A percentile compares a stretch with the other conserved stretches of the same genome.
Evolutionary conservation across 768 basidiomycete genomes (phyloP).

Genomic region (Tephrocybe sp.): DNA sequence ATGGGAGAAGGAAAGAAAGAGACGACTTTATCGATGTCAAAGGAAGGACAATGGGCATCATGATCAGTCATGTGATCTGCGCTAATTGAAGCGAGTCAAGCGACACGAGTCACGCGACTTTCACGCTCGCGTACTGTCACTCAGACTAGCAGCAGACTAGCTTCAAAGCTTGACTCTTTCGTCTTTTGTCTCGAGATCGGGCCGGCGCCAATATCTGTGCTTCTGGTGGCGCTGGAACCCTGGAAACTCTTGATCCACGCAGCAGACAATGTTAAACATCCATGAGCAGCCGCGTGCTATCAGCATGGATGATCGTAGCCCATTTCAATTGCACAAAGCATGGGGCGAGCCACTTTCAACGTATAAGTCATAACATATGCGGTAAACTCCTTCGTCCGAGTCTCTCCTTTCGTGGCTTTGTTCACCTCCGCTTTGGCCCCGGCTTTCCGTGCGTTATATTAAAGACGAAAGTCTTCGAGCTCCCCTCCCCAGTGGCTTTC

Average conservation of each 20-base stretch:
- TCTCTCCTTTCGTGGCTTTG: constrained; percentile 4
- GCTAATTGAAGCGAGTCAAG: constrained; percentile 12
- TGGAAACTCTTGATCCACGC: not conserved
- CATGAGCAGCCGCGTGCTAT: not conserved
- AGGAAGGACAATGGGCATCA: too few species aligned
- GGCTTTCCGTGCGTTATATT: not conserved
- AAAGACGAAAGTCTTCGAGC: not conserved
- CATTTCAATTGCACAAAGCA: constrained; percentile 3
- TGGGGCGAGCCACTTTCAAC: not conserved
- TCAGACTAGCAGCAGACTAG: too few species aligned
- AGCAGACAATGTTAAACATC: not conserved
- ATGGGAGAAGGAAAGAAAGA: constrained; percentile 14
- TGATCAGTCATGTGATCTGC: constrained; percentile 13
- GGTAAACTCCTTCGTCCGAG: not conserved
- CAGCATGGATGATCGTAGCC: constrained; percentile 3
- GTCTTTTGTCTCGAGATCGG: not conserved
- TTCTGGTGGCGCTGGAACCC: constrained; percentile 1
- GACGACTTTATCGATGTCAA: constrained; percentile 17
- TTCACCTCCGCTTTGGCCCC: constrained; percentile 12
- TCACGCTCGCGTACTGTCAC: constrained; percentile 9
- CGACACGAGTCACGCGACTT: constrained; percentile 16
- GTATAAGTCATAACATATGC: not conserved
- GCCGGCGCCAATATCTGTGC: not conserved
- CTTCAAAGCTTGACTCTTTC: not conserved
- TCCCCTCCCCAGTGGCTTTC: not conserved